Base-by-base conservation (phyloP, 164 flowering plant species). In the Vitis labrusca region DNA sequence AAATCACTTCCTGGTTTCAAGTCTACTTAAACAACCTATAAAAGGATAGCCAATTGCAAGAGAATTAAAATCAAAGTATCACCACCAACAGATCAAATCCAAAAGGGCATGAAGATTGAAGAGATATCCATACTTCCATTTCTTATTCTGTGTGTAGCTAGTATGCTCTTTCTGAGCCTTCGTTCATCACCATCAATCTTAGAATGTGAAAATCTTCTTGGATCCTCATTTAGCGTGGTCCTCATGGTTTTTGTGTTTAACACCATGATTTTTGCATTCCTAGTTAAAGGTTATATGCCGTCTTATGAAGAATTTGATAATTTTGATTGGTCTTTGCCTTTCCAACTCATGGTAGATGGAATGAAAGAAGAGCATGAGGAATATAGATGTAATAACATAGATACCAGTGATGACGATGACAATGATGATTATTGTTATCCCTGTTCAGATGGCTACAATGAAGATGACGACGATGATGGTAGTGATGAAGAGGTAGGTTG, bases 401-500 rank as follows among this genome's bases (percentile, higher is more conserved):
- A 53, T 11, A n/a, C 5, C 7, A 1, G n/a, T 53, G 56, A 10
- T 30, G 66, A 67, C 37, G 55, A 51, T 12, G 44, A 52, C 9
- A 27, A 49, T 63, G 53, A 49, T 14, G 53, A 37, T 53, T 48
- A 23, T 14, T 55, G 51, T 10, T 16, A 14, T 47, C 2, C 11
- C 16, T 19, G 44, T 30, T 63, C 66, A 29, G 67, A 65, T 63
- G 74, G 53, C 29, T 44, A 75, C 17, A 59, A 68, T 13, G 60
- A 54, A n/a, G 73, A 72, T 50, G 73, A 53, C 5, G 63, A 59
- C 3, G 72, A 67, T 6, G 9, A 30, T 50, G 54, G 59, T 16
- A 57, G 59, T 17, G 67, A 65, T 11, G 78, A 66, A 12, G 70
- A 75, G 15, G 16, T 59, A 29, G 59, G 50, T 50, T 61, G 78